Percentiles rank a stretch among this genome's conserved stretches.
phyloP scores from a whole-genome alignment of 1,139 yeast genomes.

The Candida neerlandica region DNA sequence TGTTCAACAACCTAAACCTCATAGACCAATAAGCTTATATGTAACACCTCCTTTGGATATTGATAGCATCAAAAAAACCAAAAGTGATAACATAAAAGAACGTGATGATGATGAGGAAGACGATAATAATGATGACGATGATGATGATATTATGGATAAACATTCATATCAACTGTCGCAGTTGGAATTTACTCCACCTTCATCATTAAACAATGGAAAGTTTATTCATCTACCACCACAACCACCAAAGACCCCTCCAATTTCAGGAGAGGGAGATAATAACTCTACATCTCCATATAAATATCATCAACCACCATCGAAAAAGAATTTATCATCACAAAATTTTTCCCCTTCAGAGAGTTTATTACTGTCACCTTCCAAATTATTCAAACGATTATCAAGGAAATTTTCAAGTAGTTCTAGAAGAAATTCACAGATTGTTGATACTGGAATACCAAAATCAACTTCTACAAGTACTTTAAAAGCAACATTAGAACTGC shows the following conservation, averaged over 20 bases:
- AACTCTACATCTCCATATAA: neutral
- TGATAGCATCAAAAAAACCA: neutral
- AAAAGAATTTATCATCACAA: neutral
- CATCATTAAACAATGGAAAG: conserved; percentile 11
- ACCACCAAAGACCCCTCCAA: conserved; percentile 3
- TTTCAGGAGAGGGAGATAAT: neutral
- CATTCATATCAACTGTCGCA: conserved; percentile 6
- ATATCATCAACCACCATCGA: conserved; percentile 6
- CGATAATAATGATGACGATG: conserved; percentile 7
- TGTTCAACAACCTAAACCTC: neutral
- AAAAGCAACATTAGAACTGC: neutral
- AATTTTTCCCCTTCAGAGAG: conserved; percentile 1
- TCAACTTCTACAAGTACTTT: neutral
- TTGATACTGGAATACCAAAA: neutral
- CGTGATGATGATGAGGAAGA: neutral
- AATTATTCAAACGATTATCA: conserved; percentile 12
- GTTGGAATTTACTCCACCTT: conserved; percentile 15
- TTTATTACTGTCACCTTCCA: conserved; percentile 11
- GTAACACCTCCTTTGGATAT: conserved; percentile 23
- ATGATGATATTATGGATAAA: conserved; percentile 8
- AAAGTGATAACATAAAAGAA: neutral
- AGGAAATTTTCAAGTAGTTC: conserved; percentile 3
- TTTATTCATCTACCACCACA: neutral
- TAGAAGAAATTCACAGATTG: conserved; percentile 1
- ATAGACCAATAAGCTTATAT: conserved; percentile 24